These are phyloP conservation scores for Cordia subcordata DNA, from an alignment of 257 asterid species.

Conservation along the genomic window DNA sequence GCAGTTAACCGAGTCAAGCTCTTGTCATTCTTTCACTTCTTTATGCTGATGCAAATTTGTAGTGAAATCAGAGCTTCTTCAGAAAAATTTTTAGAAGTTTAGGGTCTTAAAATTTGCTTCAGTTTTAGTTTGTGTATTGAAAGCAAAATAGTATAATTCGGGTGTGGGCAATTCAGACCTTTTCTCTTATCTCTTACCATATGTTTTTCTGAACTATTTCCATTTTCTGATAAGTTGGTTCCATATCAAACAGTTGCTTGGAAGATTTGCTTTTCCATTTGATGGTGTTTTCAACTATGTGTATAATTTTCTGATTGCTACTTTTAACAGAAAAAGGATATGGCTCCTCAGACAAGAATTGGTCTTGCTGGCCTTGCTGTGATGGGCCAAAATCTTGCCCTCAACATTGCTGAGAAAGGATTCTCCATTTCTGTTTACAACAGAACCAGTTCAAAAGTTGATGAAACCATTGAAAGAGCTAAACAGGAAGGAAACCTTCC, in stretches of 20 bases:
- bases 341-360: conserved; percentile 82
- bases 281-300: background rate
- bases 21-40: background rate
- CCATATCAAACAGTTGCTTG: background rate
- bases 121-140: too few relatives aligned
- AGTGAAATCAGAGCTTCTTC: too few relatives aligned
- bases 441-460: conserved; percentile 90
- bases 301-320: background rate
- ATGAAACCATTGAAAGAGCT: conserved; percentile 88
- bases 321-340: conserved; percentile 19
- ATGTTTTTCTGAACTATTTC: too few relatives aligned
- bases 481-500: conserved; percentile 85
- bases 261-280: background rate
- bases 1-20: background rate
- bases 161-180: too few relatives aligned
- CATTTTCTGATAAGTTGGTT: background rate
- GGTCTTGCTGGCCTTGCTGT: conserved; percentile 99
- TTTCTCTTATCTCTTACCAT: too few relatives aligned
- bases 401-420: conserved; percentile 98
- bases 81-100: too few relatives aligned
- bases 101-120: too few relatives aligned
- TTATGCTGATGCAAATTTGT: background rate
- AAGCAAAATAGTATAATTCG: too few relatives aligned
- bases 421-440: conserved; percentile 98
- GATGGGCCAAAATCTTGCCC: conserved; percentile 98